These are phyloP conservation scores for Medicago lupulina DNA, from an alignment of 306 rosid species.

Conservation along the genomic window DNA sequence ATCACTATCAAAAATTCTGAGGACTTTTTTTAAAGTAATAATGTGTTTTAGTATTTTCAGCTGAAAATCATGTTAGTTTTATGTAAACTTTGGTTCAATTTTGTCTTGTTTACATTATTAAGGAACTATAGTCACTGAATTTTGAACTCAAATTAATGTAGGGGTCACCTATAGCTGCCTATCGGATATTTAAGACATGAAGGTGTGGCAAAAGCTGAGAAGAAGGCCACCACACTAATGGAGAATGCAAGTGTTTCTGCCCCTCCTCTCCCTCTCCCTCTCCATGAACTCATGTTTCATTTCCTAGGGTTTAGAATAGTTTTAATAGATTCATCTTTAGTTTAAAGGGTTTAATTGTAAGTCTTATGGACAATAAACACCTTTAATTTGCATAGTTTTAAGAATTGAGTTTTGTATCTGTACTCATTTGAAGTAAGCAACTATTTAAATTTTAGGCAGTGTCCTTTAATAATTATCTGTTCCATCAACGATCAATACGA, in stretches of 20 bases:
- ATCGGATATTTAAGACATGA: slow-evolving; percentile 46
- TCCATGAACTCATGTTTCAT: slow-evolving; percentile 35
- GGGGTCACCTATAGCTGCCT: slow-evolving; percentile 54
- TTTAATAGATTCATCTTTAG: slow-evolving; percentile 16
- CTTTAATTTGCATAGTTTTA: slow-evolving; percentile 5
- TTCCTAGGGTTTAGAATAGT: slow-evolving; percentile 28
- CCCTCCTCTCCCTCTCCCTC: slow-evolving; percentile 46
- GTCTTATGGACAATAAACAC: background rate
- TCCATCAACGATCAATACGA: too few relatives aligned
- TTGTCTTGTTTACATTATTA: too few relatives aligned
- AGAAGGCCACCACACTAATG: slow-evolving; percentile 8
- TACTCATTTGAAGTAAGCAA: slow-evolving; percentile 18
- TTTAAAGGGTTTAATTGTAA: background rate
- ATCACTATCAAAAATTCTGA: background rate
- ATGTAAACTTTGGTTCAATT: background rate
- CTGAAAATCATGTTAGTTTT: background rate
- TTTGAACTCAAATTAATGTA: slow-evolving; percentile 32
- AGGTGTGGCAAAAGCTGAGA: background rate
- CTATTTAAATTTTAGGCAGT: background rate
- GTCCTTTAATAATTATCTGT: slow-evolving; percentile 25
- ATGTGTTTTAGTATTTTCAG: background rate
- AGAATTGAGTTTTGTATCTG: background rate
- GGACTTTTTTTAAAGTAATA: background rate
- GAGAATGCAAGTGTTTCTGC: slow-evolving; percentile 10
- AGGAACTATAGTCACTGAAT: background rate